Conservation (phyloP, 495 filamentous ascomycete species). For the Tetracladium marchalianum region DNA sequence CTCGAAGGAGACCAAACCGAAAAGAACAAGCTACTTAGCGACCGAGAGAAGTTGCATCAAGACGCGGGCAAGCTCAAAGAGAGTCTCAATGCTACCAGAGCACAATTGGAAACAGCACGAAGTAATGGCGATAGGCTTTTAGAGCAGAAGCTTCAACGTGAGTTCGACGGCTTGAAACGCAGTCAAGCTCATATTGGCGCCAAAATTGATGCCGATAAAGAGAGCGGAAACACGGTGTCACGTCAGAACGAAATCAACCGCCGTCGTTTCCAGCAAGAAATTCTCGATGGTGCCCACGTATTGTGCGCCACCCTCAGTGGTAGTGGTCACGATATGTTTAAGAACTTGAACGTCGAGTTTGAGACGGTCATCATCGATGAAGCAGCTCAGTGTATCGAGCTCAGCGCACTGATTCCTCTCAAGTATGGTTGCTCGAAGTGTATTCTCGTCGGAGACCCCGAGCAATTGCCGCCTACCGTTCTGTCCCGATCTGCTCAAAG, state of each 20-base stretch:
- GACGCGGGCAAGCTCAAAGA: constrained; percentile 71
- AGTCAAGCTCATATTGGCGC: constrained; percentile 62
- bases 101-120: constrained; percentile 60
- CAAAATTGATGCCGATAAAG: constrained; percentile 75
- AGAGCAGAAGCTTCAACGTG: constrained; percentile 54
- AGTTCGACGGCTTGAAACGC: constrained; percentile 70
- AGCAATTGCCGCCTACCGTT: constrained; percentile 92
- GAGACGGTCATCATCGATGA: constrained; percentile 98
- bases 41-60: constrained; percentile 69
- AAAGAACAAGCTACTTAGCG: constrained; percentile 40
- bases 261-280: constrained; percentile 76
- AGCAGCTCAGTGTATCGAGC: constrained; percentile 93
- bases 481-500: constrained; percentile 84
- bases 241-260: constrained; percentile 80
- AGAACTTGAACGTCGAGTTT: constrained; percentile 86
- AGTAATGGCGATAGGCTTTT: constrained; percentile 46
- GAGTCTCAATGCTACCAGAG: constrained; percentile 54
- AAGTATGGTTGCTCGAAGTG: constrained; percentile 98
- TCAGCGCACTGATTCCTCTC: constrained; percentile 90
- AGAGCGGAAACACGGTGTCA: constrained; percentile 63
- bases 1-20: constrained; percentile 43
- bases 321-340: constrained; percentile 96
- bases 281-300: constrained; percentile 81
- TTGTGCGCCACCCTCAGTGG: constrained; percentile 94
- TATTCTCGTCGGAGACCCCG: constrained; percentile 94